Base-by-base conservation (phyloP, 2,329 filamentous ascomycete genomes). In the Cadophora sp. region DNA sequence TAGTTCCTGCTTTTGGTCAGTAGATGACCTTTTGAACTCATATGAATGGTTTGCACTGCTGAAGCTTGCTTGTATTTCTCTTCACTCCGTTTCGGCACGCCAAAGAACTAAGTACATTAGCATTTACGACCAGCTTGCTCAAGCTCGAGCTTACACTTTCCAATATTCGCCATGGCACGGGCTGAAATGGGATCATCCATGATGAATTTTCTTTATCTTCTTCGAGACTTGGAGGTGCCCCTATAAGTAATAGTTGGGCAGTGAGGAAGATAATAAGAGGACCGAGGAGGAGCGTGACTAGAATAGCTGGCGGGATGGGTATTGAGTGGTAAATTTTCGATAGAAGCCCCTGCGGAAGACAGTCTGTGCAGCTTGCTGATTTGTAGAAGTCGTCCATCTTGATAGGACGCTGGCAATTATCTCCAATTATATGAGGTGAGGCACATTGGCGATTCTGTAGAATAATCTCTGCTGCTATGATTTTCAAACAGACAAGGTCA, bases 161-260 rank as follows among this genome's bases (percentile, higher is more conserved):
- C 31, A 55, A 16, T 22, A 66, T 22, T 31, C 31, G 46, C 64
- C 58, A 61, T n/a, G 64, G 56, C 75, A 68, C 48, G 9, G 61
- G 46, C 24, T 63, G 61, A 19, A 63, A 46, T 43, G 50, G 50
- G 73, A 74, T 63, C 66, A 81, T 77, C 75, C 83, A 83, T 68
- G 86, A 81, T 64, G 77, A 78, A 71, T 64, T 68, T n/a, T 62
- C 69, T 48, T 72, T 63, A 26, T 66, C 43, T 27, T 66, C 51
- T 61, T 59, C 40, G 22, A 46, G 26, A 24, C 64, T 48, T 24
- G 61, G 22, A 8, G 70, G 58, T 22, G 63, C n/a, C 11, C 68
- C 60, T 31, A 71, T 72, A 43, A 72, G 76, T 12, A 76, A 9
- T n/a, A 75, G 64, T 34, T 74, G 66, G 40, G 76, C 75, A 26